A percentile compares a stretch with the other conserved stretches of the same genome.
These are phyloP conservation scores for Pittosporum tobira DNA, from an alignment of 129 eudicot species.

Conservation along the genomic window DNA sequence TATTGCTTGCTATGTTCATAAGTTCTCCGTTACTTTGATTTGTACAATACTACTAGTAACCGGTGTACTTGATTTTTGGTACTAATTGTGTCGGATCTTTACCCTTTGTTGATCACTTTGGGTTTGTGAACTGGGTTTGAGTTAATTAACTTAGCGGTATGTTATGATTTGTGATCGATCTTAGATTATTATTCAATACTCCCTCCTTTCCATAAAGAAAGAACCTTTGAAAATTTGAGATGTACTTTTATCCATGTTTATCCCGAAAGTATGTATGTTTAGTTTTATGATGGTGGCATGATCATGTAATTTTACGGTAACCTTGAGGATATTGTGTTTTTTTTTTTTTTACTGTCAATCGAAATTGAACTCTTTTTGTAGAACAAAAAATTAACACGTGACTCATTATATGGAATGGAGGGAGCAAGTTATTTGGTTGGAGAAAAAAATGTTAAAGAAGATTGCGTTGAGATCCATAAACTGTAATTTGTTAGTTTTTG, in stretches of 20 bases:
- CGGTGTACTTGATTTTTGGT: neutral
- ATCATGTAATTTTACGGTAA: too few species aligned
- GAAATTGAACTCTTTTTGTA: too few species aligned
- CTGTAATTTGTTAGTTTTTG: neutral
- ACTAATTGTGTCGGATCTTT: slow-evolving; percentile 22
- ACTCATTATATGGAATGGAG: too few species aligned
- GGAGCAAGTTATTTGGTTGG: too few species aligned
- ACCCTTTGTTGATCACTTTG: neutral
- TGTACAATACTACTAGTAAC: neutral
- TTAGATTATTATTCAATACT: neutral
- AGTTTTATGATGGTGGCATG: too few species aligned
- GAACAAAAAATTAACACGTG: too few species aligned
- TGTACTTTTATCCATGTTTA: too few species aligned
- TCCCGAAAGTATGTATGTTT: too few species aligned
- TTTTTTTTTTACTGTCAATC: too few species aligned
- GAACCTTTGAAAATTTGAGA: too few species aligned
- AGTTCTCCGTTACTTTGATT: slow-evolving; percentile 1
- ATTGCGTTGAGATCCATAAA: neutral
- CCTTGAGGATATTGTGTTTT: too few species aligned
- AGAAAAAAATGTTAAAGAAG: neutral
- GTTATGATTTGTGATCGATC: neutral
- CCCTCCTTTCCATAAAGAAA: too few species aligned
- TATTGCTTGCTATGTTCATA: neutral
- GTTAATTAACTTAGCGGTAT: neutral
- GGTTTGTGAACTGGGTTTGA: neutral